phyloP scores from a whole-genome alignment of 2,329 filamentous ascomycete species.

The Alternaria postmessia region DNA sequence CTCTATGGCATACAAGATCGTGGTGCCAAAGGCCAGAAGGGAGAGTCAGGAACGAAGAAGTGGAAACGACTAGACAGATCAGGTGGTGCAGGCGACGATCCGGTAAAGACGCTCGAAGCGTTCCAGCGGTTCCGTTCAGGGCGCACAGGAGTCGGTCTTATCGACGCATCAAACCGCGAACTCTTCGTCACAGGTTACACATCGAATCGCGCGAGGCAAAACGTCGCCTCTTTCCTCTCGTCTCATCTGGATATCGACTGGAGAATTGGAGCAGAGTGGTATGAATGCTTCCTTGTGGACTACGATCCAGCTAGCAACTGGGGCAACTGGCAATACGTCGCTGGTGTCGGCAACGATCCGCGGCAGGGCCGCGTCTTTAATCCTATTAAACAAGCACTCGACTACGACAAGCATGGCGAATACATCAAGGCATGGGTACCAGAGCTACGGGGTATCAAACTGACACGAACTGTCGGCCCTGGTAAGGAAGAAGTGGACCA shows the following conservation, averaged over 20 bases:
- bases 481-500: constrained; percentile 43
- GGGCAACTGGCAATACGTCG: constrained; percentile 84
- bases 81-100: constrained; percentile 51
- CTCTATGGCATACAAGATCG: constrained; percentile 67
- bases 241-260: constrained; percentile 81
- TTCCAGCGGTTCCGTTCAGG: constrained; percentile 70
- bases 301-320: constrained; percentile 81
- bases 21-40: constrained; percentile 23
- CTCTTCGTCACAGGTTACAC: constrained; percentile 79
- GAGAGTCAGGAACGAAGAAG: constrained; percentile 52
- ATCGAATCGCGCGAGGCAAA: constrained; percentile 77
- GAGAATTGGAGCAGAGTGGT: constrained; percentile 84
- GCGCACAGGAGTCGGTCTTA: constrained; percentile 76
- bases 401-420: constrained; percentile 74
- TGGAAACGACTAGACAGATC: constrained; percentile 40
- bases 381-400: constrained; percentile 79
- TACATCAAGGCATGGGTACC: constrained; percentile 79
- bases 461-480: constrained; percentile 28
- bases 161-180: constrained; percentile 80
- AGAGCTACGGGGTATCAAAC: constrained; percentile 65
- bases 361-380: constrained; percentile 79
- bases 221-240: constrained; percentile 76
- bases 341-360: constrained; percentile 82
- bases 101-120: constrained; percentile 52
- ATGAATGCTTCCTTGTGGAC: constrained; percentile 76